phyloP scores from a whole-genome alignment of 1,284 basidiomycete genomes.

The Cryptococcus sp. region DNA sequence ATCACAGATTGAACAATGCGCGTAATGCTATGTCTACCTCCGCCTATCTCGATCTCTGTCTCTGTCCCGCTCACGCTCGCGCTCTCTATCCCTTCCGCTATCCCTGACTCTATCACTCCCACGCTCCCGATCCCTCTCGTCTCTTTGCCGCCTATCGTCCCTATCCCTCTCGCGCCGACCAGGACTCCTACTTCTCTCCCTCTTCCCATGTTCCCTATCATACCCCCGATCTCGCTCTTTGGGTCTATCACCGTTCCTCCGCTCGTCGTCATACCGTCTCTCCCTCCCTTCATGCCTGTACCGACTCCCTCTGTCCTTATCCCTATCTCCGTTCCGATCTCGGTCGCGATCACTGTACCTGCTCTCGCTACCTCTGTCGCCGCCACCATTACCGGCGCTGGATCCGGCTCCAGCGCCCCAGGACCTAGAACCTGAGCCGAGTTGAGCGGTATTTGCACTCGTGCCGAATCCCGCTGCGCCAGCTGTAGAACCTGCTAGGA shows the following conservation, averaged over 20 bases:
- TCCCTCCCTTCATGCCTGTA: conserved; percentile 24
- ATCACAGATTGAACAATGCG: no score
- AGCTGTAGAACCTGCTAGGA: conserved; percentile 25
- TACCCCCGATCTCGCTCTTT: conserved; percentile 7
- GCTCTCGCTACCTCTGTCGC: conserved; percentile 10
- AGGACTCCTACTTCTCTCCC: conserved; percentile 12
- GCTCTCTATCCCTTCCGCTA: conserved; percentile 16
- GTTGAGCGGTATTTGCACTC: conserved; percentile 30
- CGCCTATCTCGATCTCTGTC: conserved; percentile 25
- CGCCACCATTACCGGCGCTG: no score
- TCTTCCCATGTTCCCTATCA: conserved; percentile 8
- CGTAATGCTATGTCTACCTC: not conserved
- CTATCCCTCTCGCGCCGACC: conserved; percentile 5
- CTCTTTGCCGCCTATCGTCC: conserved; percentile 2
- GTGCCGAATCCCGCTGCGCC: conserved; percentile 24
- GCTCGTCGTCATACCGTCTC: conserved; percentile 23
- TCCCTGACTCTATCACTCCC: conserved; percentile 18
- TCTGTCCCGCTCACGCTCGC: conserved; percentile 11
- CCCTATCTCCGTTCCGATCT: conserved; percentile 1
- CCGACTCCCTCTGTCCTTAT: conserved; percentile 3
- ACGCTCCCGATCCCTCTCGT: conserved; percentile 17
- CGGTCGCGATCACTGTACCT: conserved; percentile 10
- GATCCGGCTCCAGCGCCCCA: conserved; percentile 12
- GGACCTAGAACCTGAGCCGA: conserved; percentile 19
- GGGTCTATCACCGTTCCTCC: conserved; percentile 4